These are phyloP conservation scores for Colletotrichum sp. DNA, from an alignment of 2,329 filamentous ascomycete species.

Conservation along the genomic window DNA sequence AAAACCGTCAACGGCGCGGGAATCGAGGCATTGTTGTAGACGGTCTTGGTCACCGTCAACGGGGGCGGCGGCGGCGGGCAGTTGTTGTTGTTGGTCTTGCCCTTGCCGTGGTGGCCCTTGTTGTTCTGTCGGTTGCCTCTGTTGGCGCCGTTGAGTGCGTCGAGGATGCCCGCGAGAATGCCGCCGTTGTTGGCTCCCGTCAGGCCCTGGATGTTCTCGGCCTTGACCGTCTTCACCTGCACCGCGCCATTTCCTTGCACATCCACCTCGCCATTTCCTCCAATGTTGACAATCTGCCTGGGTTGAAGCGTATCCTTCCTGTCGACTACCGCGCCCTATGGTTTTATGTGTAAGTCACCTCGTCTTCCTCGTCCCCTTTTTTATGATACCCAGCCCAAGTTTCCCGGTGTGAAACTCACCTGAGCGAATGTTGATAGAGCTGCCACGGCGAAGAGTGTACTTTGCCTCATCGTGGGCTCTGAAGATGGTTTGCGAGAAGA, in stretches of 20 bases:
- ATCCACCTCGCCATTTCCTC: neutral
- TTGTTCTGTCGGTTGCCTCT: conserved; percentile 1
- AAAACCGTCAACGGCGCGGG: conserved; percentile 13
- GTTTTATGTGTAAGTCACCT: neutral
- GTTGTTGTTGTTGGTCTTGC: neutral
- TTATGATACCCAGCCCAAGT: neutral
- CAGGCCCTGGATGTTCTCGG: neutral
- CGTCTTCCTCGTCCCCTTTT: neutral
- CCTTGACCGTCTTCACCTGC: conserved; percentile 14
- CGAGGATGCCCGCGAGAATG: conserved; percentile 15
- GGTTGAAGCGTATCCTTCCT: neutral
- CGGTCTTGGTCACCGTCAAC: conserved; percentile 8
- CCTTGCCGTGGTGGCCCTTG: conserved; percentile 2
- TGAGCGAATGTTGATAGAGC: conserved; percentile 21
- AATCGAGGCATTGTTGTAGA: conserved; percentile 4
- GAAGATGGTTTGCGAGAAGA: neutral
- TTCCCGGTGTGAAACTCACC: conserved; percentile 12
- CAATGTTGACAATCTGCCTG: conserved; percentile 13
- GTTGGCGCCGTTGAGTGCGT: conserved; percentile 15
- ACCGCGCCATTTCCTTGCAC: conserved; percentile 1
- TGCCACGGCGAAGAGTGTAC: conserved; percentile 21
- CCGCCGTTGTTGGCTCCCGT: neutral
- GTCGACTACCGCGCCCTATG: conserved; percentile 15
- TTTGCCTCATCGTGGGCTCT: conserved; percentile 24
- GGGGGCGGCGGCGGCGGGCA: neutral